phyloP scores from a whole-genome alignment of 2,329 filamentous ascomycete genomes.

The Chrysosporium keratinophilum region DNA sequence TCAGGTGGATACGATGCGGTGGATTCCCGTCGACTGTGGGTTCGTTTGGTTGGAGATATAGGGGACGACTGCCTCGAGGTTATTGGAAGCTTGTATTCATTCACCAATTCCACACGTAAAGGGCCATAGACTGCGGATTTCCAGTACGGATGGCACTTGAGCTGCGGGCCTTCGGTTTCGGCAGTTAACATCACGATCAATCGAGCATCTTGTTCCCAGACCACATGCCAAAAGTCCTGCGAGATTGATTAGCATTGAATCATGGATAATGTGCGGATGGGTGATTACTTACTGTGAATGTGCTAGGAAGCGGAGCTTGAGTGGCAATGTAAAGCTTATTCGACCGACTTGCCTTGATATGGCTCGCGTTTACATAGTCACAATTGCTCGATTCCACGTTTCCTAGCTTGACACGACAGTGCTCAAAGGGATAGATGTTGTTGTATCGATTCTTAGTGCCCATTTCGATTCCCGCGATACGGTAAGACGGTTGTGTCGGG shows the following conservation, averaged over 20 bases:
- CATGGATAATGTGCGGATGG: not conserved
- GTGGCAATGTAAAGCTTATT: slow-evolving; percentile 93
- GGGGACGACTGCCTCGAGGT: slow-evolving; percentile 38
- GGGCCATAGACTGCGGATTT: slow-evolving; percentile 64
- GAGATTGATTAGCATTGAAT: slow-evolving; percentile 21
- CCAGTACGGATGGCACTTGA: slow-evolving; percentile 96
- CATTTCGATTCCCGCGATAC: slow-evolving; percentile 87
- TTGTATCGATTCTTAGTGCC: slow-evolving; percentile 95
- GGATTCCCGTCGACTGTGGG: slow-evolving; percentile 19
- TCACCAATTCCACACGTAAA: slow-evolving; percentile 63
- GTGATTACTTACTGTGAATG: slow-evolving; percentile 61
- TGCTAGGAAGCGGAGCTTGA: slow-evolving; percentile 84
- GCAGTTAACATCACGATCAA: slow-evolving; percentile 96
- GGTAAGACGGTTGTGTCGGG: slow-evolving; percentile 41
- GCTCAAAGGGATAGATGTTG: slow-evolving; percentile 93
- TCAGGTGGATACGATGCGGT: not conserved
- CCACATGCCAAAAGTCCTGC: slow-evolving; percentile 92
- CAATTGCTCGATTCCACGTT: slow-evolving; percentile 57
- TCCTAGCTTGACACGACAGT: slow-evolving; percentile 72
- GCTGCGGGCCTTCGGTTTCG: slow-evolving; percentile 80
- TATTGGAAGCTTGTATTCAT: slow-evolving; percentile 71
- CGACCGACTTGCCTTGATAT: slow-evolving; percentile 67
- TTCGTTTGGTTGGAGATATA: slow-evolving; percentile 32
- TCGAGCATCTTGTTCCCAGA: slow-evolving; percentile 93
- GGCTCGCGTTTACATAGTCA: slow-evolving; percentile 93